Evolutionary conservation across 2,329 filamentous ascomycete genomes (phyloP), one percentile per base, ranked within the genome.

Genomic region (Rachicladosporium sp.): DNA sequence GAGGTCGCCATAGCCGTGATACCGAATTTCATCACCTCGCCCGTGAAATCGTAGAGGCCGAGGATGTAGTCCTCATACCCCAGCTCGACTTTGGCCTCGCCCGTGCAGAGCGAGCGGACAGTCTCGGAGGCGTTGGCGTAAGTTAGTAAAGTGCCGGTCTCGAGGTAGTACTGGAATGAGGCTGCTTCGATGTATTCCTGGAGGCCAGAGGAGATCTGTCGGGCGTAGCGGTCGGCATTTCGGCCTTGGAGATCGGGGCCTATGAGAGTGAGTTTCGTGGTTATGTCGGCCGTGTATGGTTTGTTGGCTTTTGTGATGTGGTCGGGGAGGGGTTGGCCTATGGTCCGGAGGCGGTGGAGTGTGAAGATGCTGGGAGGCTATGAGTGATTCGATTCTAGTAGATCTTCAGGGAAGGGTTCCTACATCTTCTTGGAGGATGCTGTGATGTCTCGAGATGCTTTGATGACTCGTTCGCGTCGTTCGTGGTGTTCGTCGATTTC

Each of bases 371-470:
- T 88, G 21, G 21, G n/a, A 37, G 33, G 29, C 21, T 5, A 27
- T 27, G 4, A 27, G n/a, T n/a, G n/a, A n/a, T n/a, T n/a, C n/a
- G n/a, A n/a, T n/a, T n/a, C n/a, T n/a, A n/a, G n/a, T n/a, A n/a
- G n/a, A n/a, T n/a, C n/a, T n/a, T n/a, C n/a, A n/a, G n/a, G n/a
- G n/a, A n/a, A n/a, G n/a, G n/a, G n/a, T n/a, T n/a, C n/a, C n/a
- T n/a, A 93, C 87, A 96, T 93, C 67, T 96, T 98, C 70, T 98
- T 98, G 64, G 86, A 94, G 39, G 87, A 69, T 0, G 86, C 87
- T 5, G 91, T 98, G 43, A 98, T 83, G 60, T 98, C 91, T 46
- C 89, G 72, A 6, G 85, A 93, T 2, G 80, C 81, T 67, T 96
- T 98, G 56, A 93, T 83, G 50, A 94, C 78, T 38, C 82, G 76